Evolutionary conservation across 805 yeast species (phyloP).

Genomic region (Cyberlindnera samutprakarnensis): DNA sequence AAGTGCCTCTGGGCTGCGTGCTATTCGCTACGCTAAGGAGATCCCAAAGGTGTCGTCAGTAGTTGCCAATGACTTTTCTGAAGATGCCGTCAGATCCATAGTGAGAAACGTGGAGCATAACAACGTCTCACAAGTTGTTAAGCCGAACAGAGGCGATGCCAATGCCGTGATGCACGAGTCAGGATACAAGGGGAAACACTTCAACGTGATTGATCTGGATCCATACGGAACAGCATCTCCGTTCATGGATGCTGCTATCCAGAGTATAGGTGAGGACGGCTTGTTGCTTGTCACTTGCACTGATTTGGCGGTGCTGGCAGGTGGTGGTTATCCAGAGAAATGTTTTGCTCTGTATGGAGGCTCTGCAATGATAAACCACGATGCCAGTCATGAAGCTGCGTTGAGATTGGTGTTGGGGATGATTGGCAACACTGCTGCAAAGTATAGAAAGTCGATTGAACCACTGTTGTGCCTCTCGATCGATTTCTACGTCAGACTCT

Average conservation of each 20-base stretch:
- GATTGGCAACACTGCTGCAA: slow-evolving; percentile 79
- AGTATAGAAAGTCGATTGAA: slow-evolving; percentile 78
- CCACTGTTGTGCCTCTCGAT: slow-evolving; percentile 82
- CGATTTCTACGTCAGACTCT: slow-evolving; percentile 87
- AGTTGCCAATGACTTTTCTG: slow-evolving; percentile 84
- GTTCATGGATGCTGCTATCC: slow-evolving; percentile 86
- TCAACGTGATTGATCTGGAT: slow-evolving; percentile 88
- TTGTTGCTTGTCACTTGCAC: slow-evolving; percentile 89
- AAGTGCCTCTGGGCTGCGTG: slow-evolving; percentile 92
- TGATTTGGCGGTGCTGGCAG: slow-evolving; percentile 92
- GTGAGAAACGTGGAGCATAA: slow-evolving; percentile 65
- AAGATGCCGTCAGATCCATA: slow-evolving; percentile 81
- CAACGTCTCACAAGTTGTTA: slow-evolving; percentile 46
- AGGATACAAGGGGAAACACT: slow-evolving; percentile 35
- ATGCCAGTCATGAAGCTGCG: slow-evolving; percentile 90
- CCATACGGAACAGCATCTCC: slow-evolving; percentile 99
- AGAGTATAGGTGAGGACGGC: slow-evolving; percentile 78
- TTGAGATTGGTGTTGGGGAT: slow-evolving; percentile 72
- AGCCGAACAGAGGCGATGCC: slow-evolving; percentile 84
- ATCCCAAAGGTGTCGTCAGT: slow-evolving; percentile 67
- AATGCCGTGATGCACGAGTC: slow-evolving; percentile 63
- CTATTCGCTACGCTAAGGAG: slow-evolving; percentile 89
- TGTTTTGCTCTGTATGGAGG: slow-evolving; percentile 96
- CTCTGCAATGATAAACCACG: slow-evolving; percentile 60
- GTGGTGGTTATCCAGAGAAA: slow-evolving; percentile 93